phyloP scores from a whole-genome alignment of 768 basidiomycete genomes.

The Hydnum rufescens region DNA sequence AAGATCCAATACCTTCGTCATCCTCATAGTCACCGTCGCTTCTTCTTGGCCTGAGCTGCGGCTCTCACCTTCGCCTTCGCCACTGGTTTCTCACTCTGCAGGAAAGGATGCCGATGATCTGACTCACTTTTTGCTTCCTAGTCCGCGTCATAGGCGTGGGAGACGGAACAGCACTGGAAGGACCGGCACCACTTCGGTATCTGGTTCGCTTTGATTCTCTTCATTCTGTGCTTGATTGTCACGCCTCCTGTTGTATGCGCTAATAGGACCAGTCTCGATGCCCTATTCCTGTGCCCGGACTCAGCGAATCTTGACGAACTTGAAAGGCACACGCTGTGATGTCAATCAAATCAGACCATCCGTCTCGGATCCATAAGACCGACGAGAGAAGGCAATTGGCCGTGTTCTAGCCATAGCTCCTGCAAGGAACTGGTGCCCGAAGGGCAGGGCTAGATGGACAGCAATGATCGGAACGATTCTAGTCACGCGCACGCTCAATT shows the following conservation, averaged over 20 bases:
- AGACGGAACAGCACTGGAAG: slow-evolving; percentile 6
- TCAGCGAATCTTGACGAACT: too few species aligned
- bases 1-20: slow-evolving; percentile 39
- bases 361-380: too few species aligned
- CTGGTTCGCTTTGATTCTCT: background rate
- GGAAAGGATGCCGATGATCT: slow-evolving; percentile 10
- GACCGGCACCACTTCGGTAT: slow-evolving; percentile 1
- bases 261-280: slow-evolving; percentile 22
- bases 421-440: too few species aligned
- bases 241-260: slow-evolving; percentile 3
- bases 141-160: slow-evolving; percentile 3
- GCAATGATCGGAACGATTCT: too few species aligned
- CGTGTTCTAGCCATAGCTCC: too few species aligned
- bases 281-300: slow-evolving; percentile 27
- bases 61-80: slow-evolving; percentile 14
- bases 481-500: too few species aligned
- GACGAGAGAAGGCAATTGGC: too few species aligned
- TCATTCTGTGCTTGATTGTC: background rate
- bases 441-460: too few species aligned
- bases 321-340: too few species aligned
- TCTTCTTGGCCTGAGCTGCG: slow-evolving; percentile 11
- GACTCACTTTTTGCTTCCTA: slow-evolving; percentile 8
- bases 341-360: too few species aligned
- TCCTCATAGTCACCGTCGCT: slow-evolving; percentile 9
- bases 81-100: slow-evolving; percentile 6